Percentiles rank a stretch among this genome's conserved stretches.
Conservation (phyloP, 106 monocot genomes). For the Dendrobium nobile region DNA sequence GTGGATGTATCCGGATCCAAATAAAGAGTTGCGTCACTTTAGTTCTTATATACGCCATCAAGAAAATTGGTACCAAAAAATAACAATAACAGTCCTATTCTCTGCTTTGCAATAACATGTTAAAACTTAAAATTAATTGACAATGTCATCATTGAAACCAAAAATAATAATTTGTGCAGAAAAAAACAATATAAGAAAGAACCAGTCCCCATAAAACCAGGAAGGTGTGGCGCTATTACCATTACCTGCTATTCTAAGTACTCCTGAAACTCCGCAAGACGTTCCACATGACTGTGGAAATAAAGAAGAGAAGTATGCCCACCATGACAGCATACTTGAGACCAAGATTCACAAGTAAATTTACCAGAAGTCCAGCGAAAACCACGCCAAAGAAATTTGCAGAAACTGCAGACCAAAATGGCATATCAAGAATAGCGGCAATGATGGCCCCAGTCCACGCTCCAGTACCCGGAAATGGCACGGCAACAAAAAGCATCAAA, state of each 20-base stretch:
- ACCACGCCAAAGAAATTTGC: slow-evolving; percentile 91
- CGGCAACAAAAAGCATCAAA: slow-evolving; percentile 90
- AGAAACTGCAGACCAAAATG: slow-evolving; percentile 77
- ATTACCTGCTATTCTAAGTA: slow-evolving; percentile 20
- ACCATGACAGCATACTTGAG: slow-evolving; percentile 61
- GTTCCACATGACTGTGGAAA: slow-evolving; percentile 81
- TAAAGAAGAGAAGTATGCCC: slow-evolving; percentile 58
- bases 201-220: neutral
- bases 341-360: slow-evolving; percentile 87
- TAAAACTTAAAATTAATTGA: too few relatives aligned
- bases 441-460: slow-evolving; percentile 91
- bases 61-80: too few relatives aligned
- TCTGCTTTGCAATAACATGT: too few relatives aligned
- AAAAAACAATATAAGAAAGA: neutral
- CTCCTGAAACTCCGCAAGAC: slow-evolving; percentile 49
- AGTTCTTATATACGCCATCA: too few relatives aligned
- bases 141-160: too few relatives aligned
- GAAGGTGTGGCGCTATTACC: neutral
- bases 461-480: slow-evolving; percentile 92
- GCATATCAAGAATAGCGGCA: slow-evolving; percentile 79
- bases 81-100: too few relatives aligned
- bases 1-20: too few relatives aligned
- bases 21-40: too few relatives aligned
- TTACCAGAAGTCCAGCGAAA: slow-evolving; percentile 85
- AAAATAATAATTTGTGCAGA: too few relatives aligned